A percentile compares a stretch with the other conserved stretches of the same genome.
phyloP scores from a whole-genome alignment of 1,284 basidiomycete species.

The Ustilago sp. region DNA sequence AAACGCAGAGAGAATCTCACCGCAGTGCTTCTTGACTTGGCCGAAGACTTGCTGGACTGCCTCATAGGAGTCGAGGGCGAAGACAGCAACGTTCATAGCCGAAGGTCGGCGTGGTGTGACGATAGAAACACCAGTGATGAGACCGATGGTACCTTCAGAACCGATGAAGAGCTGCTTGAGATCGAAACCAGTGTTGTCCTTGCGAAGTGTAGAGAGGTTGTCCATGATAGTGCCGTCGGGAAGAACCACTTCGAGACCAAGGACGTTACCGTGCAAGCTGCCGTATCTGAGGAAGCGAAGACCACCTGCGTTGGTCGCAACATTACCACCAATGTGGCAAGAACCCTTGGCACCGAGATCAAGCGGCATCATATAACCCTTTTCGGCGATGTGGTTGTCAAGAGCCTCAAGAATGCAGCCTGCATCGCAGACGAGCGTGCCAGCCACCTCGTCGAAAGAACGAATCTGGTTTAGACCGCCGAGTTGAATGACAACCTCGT shows the following conservation, averaged over 20 bases:
- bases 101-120: slow-evolving; percentile 87
- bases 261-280: slow-evolving; percentile 91
- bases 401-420: slow-evolving; percentile 94
- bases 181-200: slow-evolving; percentile 99
- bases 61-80: slow-evolving; percentile 74
- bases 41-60: slow-evolving; percentile 74
- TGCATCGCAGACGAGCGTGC: slow-evolving; percentile 78
- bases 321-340: slow-evolving; percentile 98
- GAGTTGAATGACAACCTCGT: slow-evolving; percentile 89
- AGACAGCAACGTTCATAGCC: slow-evolving; percentile 73
- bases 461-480: slow-evolving; percentile 85
- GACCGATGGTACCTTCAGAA: slow-evolving; percentile 92
- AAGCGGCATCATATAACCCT: slow-evolving; percentile 96
- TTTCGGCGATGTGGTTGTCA: slow-evolving; percentile 85
- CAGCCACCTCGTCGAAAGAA: slow-evolving; percentile 81
- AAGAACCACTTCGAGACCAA: slow-evolving; percentile 96
- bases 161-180: slow-evolving; percentile 99
- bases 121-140: slow-evolving; percentile 95
- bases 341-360: slow-evolving; percentile 98
- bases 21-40: slow-evolving; percentile 78
- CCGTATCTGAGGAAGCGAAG: slow-evolving; percentile 93
- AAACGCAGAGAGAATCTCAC: slow-evolving; percentile 96
- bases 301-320: slow-evolving; percentile 97
- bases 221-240: slow-evolving; percentile 86
- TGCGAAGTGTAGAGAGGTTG: slow-evolving; percentile 75